A percentile compares a stretch with the other conserved stretches of the same genome.
Conservation (phyloP, 352 stramenopile species). For the Phytophthora boehmeriae region DNA sequence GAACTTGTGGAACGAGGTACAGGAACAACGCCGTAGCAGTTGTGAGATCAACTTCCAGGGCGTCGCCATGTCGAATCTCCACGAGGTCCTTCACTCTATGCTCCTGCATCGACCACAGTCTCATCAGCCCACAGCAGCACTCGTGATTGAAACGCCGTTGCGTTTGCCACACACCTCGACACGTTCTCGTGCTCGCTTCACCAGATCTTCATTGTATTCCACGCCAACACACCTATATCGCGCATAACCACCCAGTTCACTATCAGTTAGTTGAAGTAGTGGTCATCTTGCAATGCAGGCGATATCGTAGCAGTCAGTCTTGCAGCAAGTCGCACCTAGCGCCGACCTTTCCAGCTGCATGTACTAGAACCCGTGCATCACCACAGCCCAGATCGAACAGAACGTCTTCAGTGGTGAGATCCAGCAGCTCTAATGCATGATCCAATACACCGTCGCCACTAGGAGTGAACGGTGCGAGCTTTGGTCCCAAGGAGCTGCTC, state of each 20-base stretch:
- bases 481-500: conserved; percentile 33
- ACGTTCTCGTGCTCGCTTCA: conserved; percentile 46
- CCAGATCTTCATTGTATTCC: conserved; percentile 76
- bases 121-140: neutral
- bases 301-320: neutral
- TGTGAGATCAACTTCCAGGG: conserved; percentile 63
- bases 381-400: conserved; percentile 84
- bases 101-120: conserved; percentile 34
- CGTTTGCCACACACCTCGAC: conserved; percentile 43
- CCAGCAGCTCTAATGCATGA: conserved; percentile 68
- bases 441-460: conserved; percentile 69
- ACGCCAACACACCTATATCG: conserved; percentile 64
- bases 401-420: conserved; percentile 55
- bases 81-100: conserved; percentile 48
- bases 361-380: conserved; percentile 73
- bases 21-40: conserved; percentile 75
- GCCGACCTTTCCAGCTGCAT: conserved; percentile 53
- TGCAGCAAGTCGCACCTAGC: conserved; percentile 33
- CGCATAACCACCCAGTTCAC: neutral
- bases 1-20: conserved; percentile 80
- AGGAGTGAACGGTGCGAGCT: conserved; percentile 84
- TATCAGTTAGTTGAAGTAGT: no score
- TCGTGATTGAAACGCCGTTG: neutral
- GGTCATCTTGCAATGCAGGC: no score
- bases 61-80: conserved; percentile 66